phyloP scores from a whole-genome alignment of 129 eudicot genomes.

The Calendula officinalis region DNA sequence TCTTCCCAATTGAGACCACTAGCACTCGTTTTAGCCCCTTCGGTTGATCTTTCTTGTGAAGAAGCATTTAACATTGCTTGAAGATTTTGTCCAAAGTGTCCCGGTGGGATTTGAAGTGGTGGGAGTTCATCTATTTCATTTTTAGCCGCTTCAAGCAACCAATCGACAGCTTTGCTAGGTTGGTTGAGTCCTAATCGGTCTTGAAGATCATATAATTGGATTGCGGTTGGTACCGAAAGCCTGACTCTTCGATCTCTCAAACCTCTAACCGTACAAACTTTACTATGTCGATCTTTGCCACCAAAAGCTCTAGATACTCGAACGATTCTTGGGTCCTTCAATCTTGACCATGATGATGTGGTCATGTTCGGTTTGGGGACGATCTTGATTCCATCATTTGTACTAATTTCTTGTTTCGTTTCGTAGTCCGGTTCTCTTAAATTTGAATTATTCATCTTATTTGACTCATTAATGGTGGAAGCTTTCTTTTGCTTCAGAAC shows the following conservation, averaged over 20 bases:
- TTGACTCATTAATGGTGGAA: slow-evolving; percentile 26
- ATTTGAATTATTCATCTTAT: slow-evolving; percentile 39
- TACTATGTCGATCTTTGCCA: slow-evolving; percentile 93
- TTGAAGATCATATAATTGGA: slow-evolving; percentile 89
- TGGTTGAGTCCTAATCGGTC: slow-evolving; percentile 83
- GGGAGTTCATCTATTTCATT: slow-evolving; percentile 83
- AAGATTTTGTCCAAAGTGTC: slow-evolving; percentile 33
- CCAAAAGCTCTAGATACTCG: slow-evolving; percentile 87
- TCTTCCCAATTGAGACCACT: slow-evolving; percentile 42
- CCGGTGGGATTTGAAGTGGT: slow-evolving; percentile 80
- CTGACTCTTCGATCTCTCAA: slow-evolving; percentile 82
- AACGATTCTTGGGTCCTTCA: slow-evolving; percentile 86
- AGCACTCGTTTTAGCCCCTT: slow-evolving; percentile 20
- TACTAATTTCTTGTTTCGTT: slow-evolving; percentile 42
- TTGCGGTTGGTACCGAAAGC: slow-evolving; percentile 87
- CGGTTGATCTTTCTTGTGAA: slow-evolving; percentile 19
- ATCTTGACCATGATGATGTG: slow-evolving; percentile 74
- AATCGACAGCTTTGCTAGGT: slow-evolving; percentile 89
- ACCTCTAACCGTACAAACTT: slow-evolving; percentile 87
- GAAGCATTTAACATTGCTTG: slow-evolving; percentile 34
- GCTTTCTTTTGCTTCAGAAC: slow-evolving; percentile 26
- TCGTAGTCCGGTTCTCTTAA: slow-evolving; percentile 31
- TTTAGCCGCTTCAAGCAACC: slow-evolving; percentile 80
- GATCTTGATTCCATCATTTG: slow-evolving; percentile 14
- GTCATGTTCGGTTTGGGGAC: slow-evolving; percentile 23